These are phyloP conservation scores for Blastomyces parvus DNA, from an alignment of 2,329 filamentous ascomycete genomes.

Conservation along the genomic window DNA sequence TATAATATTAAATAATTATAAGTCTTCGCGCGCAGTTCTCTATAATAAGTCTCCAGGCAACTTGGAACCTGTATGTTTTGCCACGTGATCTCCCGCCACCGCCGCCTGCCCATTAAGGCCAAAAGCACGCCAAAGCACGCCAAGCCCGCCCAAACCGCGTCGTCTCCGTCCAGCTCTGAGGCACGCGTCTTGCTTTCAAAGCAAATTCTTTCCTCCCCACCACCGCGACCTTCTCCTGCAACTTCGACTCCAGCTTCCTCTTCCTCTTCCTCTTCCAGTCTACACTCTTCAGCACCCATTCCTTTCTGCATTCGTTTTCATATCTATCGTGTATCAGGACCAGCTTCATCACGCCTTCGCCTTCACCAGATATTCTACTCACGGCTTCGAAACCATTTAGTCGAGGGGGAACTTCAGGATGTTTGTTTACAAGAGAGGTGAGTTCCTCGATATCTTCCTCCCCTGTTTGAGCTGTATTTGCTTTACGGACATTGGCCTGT, in stretches of 20 bases:
- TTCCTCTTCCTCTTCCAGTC: neutral
- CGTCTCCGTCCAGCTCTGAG: neutral
- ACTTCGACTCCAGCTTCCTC: slow-evolving; percentile 1
- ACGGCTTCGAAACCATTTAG: neutral
- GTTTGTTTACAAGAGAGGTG: slow-evolving; percentile 57
- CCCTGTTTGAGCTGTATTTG: neutral
- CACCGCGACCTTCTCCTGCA: neutral
- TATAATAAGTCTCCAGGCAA: no score
- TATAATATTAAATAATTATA: no score
- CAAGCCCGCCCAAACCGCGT: neutral
- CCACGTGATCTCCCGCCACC: neutral
- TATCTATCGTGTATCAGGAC: neutral
- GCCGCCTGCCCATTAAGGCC: neutral
- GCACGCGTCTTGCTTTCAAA: slow-evolving; percentile 9
- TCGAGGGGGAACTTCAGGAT: slow-evolving; percentile 32
- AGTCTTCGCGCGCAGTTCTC: no score
- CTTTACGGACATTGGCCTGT: neutral
- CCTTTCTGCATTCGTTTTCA: neutral
- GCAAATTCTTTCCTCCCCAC: neutral
- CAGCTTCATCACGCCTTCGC: neutral
- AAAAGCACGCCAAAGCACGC: neutral
- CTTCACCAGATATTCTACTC: neutral
- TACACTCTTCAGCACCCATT: neutral
- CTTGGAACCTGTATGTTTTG: no score
- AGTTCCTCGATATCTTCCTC: slow-evolving; percentile 17